Conservation (phyloP, 768 basidiomycete genomes). For the Megacollybia marginata region DNA sequence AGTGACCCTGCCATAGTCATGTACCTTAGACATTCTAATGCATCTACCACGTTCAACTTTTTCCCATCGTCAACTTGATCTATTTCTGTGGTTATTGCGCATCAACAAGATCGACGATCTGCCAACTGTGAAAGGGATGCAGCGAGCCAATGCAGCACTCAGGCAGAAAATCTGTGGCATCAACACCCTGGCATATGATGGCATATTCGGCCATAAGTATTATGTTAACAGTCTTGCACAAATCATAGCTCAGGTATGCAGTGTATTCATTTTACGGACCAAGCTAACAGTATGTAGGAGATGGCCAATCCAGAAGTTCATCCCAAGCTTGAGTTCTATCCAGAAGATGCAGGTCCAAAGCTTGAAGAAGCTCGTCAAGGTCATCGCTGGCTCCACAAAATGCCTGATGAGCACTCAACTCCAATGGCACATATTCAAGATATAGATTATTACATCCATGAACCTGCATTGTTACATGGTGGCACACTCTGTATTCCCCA, state of each 20-base stretch:
- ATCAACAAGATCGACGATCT: slow-evolving; percentile 14
- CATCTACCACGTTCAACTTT: slow-evolving; percentile 23
- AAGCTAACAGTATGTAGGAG: slow-evolving; percentile 20
- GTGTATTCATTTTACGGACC: background rate
- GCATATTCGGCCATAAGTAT: no score
- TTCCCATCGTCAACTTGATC: slow-evolving; percentile 14
- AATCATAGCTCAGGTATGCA: no score
- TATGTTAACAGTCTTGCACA: no score
- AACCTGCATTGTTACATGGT: slow-evolving; percentile 16
- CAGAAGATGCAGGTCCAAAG: slow-evolving; percentile 21
- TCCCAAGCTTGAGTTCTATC: no score
- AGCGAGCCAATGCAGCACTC: slow-evolving; percentile 5
- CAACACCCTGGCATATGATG: background rate
- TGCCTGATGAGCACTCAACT: slow-evolving; percentile 11
- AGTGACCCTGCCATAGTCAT: no score
- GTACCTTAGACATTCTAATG: slow-evolving; percentile 21
- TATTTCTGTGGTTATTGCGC: slow-evolving; percentile 19
- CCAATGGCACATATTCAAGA: slow-evolving; percentile 18
- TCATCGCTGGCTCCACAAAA: slow-evolving; percentile 18
- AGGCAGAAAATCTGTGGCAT: slow-evolving; percentile 13
- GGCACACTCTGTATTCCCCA: slow-evolving; percentile 11
- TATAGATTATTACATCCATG: slow-evolving; percentile 19
- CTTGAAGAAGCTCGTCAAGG: slow-evolving; percentile 17
- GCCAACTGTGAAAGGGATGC: no score
- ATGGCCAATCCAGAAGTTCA: slow-evolving; percentile 28